Percentiles rank a stretch among this genome's conserved stretches.
These are phyloP conservation scores for Fagopyrum tataricum DNA, from an alignment of 148 eudicot species.

Conservation along the genomic window DNA sequence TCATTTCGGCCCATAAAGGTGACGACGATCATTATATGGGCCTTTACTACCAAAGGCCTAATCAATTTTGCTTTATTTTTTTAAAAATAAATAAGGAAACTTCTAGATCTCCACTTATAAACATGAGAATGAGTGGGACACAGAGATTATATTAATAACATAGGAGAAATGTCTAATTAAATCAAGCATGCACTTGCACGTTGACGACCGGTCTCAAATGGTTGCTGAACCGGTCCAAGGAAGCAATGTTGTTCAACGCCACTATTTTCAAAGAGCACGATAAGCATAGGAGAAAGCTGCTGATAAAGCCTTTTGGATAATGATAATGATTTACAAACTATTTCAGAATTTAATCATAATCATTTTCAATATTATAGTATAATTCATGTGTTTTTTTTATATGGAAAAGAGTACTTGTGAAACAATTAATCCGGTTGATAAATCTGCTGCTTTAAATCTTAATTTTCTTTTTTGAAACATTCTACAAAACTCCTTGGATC, in stretches of 20 bases:
- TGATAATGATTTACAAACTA: neutral
- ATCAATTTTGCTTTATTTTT: neutral
- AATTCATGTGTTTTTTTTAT: too few species aligned
- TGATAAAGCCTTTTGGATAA: neutral
- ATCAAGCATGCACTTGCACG: neutral
- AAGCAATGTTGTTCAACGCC: slow-evolving; percentile 14
- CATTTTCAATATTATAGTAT: too few species aligned
- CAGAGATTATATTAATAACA: neutral
- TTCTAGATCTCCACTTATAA: neutral
- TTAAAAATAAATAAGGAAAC: neutral
- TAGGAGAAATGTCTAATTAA: neutral
- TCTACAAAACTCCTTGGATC: neutral
- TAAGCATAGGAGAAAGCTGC: slow-evolving; percentile 3
- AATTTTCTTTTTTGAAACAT: neutral
- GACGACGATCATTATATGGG: neutral
- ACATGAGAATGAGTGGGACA: neutral
- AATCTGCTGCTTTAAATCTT: neutral
- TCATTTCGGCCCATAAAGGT: neutral
- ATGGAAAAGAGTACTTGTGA: neutral
- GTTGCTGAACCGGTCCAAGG: slow-evolving; percentile 1
- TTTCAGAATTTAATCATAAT: neutral
- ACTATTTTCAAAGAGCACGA: neutral
- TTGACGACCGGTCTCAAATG: neutral
- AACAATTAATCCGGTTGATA: slow-evolving; percentile 5
- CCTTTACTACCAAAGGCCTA: neutral